These are phyloP conservation scores for Neoboletus magnificus DNA, from an alignment of 768 basidiomycete species.

Conservation along the genomic window DNA sequence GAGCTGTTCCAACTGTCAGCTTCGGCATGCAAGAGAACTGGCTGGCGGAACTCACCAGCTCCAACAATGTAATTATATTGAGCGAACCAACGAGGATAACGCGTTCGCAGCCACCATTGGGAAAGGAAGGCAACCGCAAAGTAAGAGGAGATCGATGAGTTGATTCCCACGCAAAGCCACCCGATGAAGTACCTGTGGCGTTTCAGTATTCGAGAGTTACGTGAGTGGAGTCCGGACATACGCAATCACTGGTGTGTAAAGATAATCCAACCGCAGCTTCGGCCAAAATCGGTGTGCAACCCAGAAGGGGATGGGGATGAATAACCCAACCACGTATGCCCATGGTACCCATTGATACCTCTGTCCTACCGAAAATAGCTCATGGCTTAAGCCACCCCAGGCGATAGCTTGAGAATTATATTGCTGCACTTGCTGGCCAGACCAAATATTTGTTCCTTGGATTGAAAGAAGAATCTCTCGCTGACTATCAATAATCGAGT, in stretches of 20 bases:
- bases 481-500: conserved; percentile 49
- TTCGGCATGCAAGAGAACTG: neutral
- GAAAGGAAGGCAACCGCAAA: conserved; percentile 55
- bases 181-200: conserved; percentile 36
- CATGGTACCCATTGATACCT: conserved; percentile 44
- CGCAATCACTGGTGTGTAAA: conserved; percentile 35
- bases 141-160: conserved; percentile 45
- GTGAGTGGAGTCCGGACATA: conserved; percentile 3
- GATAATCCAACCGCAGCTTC: conserved; percentile 24
- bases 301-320: conserved; percentile 42
- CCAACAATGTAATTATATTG: conserved; percentile 65
- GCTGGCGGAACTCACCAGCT: conserved; percentile 39
- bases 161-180: conserved; percentile 51
- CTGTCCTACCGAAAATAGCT: conserved; percentile 31
- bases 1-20: conserved; percentile 18
- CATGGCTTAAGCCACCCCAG: conserved; percentile 40
- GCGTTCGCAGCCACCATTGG: conserved; percentile 55
- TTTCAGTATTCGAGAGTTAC: conserved; percentile 4
- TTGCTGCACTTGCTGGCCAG: conserved; percentile 30
- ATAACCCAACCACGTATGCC: conserved; percentile 32
- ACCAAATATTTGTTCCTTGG: conserved; percentile 45
- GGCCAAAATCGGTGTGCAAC: conserved; percentile 37
- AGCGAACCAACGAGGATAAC: conserved; percentile 64
- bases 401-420: conserved; percentile 36
- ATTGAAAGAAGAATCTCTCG: conserved; percentile 51